A percentile compares a stretch with the other conserved stretches of the same genome.
These are phyloP conservation scores for Prinsepia uniflora DNA, from an alignment of 306 rosid genomes.

Conservation along the genomic window DNA sequence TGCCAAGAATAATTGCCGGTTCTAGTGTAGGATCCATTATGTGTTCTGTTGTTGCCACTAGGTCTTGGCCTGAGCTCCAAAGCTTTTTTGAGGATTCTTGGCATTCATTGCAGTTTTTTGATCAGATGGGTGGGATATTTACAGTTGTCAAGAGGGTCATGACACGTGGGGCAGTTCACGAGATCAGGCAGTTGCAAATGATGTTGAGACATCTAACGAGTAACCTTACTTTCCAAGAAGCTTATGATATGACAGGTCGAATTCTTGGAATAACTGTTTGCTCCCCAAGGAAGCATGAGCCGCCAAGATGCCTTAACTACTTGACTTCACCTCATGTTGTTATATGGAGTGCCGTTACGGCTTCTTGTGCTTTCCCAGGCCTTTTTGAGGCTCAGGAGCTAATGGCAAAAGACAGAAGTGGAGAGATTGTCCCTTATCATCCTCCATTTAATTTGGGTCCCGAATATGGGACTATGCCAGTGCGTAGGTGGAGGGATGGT, in stretches of 20 bases:
- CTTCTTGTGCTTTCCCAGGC: conserved; percentile 98
- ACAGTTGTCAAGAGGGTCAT: conserved; percentile 80
- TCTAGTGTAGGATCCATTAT: conserved; percentile 97
- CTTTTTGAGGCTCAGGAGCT: conserved; percentile 98
- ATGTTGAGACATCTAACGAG: conserved; percentile 86
- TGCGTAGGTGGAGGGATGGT: conserved; percentile 94
- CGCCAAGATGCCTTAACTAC: conserved; percentile 98
- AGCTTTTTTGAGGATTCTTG: conserved; percentile 86
- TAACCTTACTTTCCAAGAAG: conserved; percentile 96
- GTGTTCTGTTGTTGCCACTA: conserved; percentile 91
- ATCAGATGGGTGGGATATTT: conserved; percentile 87
- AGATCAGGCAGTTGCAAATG: conserved; percentile 84
- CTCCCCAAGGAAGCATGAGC: conserved; percentile 96
- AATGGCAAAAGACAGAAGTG: conserved; percentile 96
- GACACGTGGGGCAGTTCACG: conserved; percentile 88
- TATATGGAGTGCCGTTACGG: conserved; percentile 98
- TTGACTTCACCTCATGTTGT: conserved; percentile 96
- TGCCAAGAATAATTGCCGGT: conserved; percentile 95
- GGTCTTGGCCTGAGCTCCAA: conserved; percentile 97
- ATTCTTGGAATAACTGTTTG: conserved; percentile 95
- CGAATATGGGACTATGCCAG: conserved; percentile 68
- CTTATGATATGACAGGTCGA: conserved; percentile 96
- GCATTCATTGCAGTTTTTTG: conserved; percentile 86
- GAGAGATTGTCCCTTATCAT: conserved; percentile 91
- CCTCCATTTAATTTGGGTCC: conserved; percentile 92